Conservation (phyloP, 176 grass and related monocot genomes). For the Eremochloa ophiuroides region DNA sequence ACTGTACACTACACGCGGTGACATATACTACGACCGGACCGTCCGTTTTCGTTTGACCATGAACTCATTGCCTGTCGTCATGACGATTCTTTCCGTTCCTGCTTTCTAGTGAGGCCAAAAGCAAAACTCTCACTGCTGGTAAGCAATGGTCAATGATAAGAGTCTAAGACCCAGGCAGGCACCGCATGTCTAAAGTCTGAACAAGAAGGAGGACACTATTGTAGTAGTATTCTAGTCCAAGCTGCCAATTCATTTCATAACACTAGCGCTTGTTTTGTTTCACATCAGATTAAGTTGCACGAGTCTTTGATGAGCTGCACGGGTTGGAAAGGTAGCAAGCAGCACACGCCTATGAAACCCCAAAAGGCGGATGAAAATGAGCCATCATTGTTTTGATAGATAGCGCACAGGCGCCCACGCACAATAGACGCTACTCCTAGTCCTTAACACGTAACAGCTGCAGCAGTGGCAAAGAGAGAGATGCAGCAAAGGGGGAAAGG, state of each 20-base stretch:
- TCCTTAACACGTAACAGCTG: neutral
- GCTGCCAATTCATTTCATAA: neutral
- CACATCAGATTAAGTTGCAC: neutral
- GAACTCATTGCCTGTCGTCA: neutral
- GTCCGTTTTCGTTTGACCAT: neutral
- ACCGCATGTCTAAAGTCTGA: neutral
- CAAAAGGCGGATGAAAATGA: neutral
- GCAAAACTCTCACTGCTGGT: neutral
- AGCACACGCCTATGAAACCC: neutral
- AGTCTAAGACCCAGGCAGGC: neutral
- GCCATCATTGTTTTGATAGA: slow-evolving; percentile 32
- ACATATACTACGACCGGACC: too few relatives aligned
- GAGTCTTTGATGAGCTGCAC: neutral
- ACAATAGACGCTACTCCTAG: too few relatives aligned
- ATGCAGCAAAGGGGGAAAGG: neutral
- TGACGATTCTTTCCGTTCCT: neutral
- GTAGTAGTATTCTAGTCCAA: neutral
- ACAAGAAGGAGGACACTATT: neutral
- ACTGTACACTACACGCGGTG: too few relatives aligned
- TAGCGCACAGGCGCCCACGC: neutral
- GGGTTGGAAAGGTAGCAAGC: neutral
- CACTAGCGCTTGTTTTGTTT: neutral
- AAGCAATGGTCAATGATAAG: neutral
- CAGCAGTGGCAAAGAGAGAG: neutral
- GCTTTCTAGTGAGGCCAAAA: neutral